Conservation (phyloP, 176 grass and related monocot species). For the Triticum dicoccoides region DNA sequence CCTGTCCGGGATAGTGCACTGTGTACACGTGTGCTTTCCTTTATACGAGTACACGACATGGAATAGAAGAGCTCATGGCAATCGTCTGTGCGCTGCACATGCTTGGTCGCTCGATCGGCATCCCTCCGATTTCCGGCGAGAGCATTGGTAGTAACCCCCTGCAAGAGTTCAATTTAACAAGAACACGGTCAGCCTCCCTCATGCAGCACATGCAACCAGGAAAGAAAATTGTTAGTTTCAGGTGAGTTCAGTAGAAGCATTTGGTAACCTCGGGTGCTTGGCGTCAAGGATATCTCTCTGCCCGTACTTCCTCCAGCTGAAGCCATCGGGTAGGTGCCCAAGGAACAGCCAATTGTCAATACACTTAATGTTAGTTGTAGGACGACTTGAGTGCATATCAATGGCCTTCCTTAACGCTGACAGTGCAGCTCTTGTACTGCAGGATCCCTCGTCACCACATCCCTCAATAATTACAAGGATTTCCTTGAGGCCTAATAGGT, state of each 20-base stretch:
- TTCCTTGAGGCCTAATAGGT: not conserved
- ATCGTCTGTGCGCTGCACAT: too few relatives aligned
- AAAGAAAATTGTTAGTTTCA: not conserved
- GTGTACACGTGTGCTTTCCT: too few relatives aligned
- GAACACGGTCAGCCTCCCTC: not conserved
- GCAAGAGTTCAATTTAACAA: not conserved
- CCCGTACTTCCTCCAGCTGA: slow-evolving; percentile 58
- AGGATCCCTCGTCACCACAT: too few relatives aligned
- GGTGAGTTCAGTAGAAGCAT: not conserved
- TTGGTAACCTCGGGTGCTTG: slow-evolving; percentile 47
- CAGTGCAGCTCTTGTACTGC: too few relatives aligned
- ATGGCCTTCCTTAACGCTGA: too few relatives aligned
- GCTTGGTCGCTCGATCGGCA: too few relatives aligned
- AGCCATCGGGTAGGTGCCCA: slow-evolving; percentile 26
- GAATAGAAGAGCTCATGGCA: too few relatives aligned
- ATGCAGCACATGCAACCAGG: not conserved
- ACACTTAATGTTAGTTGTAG: not conserved
- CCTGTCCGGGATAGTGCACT: too few relatives aligned
- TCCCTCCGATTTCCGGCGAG: too few relatives aligned
- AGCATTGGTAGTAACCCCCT: slow-evolving; percentile 50
- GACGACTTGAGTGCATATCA: not conserved
- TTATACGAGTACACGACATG: too few relatives aligned
- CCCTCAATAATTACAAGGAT: not conserved
- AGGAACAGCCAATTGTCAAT: not conserved
- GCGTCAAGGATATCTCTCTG: slow-evolving; percentile 43